These are phyloP conservation scores for Xerocomus nothofagi DNA, from an alignment of 1,284 basidiomycete genomes.

Conservation along the genomic window DNA sequence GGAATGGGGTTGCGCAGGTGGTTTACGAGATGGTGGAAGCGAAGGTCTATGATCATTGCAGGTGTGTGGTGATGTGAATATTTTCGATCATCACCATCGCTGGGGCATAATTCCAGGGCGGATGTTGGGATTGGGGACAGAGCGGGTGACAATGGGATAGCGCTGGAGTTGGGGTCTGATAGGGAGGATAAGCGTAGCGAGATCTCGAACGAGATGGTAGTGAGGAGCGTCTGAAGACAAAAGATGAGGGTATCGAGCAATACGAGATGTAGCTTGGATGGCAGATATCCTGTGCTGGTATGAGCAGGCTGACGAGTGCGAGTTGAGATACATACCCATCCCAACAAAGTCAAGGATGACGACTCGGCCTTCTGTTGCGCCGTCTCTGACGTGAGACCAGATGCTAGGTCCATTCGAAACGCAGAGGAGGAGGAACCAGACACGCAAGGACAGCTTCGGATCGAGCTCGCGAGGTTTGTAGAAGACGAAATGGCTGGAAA, in stretches of 20 bases:
- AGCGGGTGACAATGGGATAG: slow-evolving; percentile 26
- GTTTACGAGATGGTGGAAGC: slow-evolving; percentile 47
- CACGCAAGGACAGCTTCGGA: slow-evolving; percentile 56
- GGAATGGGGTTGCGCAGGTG: slow-evolving; percentile 56
- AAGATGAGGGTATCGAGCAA: slow-evolving; percentile 66
- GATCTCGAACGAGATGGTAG: slow-evolving; percentile 66
- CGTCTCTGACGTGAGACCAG: slow-evolving; percentile 57
- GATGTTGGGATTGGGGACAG: slow-evolving; percentile 21
- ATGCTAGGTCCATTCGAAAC: slow-evolving; percentile 58
- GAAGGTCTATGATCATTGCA: slow-evolving; percentile 61
- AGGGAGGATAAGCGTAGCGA: slow-evolving; percentile 37
- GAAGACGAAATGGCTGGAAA: slow-evolving; percentile 62
- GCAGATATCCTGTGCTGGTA: slow-evolving; percentile 48
- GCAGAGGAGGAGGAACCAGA: slow-evolving; percentile 60
- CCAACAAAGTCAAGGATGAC: slow-evolving; percentile 77
- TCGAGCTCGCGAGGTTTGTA: slow-evolving; percentile 64
- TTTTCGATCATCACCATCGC: slow-evolving; percentile 24
- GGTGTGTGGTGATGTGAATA: slow-evolving; percentile 27
- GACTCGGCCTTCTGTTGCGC: slow-evolving; percentile 51
- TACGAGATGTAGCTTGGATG: slow-evolving; percentile 63
- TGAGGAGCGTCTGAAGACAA: slow-evolving; percentile 60
- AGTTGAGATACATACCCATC: slow-evolving; percentile 50
- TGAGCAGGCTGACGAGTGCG: slow-evolving; percentile 12
- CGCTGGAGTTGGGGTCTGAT: slow-evolving; percentile 28
- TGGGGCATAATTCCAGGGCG: slow-evolving; percentile 28